These are phyloP conservation scores for Zoysia japonica DNA, from an alignment of 176 grass and related monocot genomes.

Conservation along the genomic window DNA sequence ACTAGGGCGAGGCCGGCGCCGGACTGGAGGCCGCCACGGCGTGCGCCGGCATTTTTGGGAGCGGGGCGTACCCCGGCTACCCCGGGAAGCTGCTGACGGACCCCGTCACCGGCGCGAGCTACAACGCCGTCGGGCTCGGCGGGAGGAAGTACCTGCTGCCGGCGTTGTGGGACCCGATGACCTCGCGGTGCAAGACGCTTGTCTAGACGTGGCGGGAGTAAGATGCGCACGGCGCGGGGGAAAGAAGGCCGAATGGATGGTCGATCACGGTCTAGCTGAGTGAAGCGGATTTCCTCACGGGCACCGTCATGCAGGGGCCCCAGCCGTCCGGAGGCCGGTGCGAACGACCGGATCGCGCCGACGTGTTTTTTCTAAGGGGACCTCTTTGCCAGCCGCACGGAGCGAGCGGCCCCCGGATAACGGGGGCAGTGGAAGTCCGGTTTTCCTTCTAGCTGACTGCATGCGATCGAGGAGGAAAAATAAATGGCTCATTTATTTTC, in stretches of 20 bases:
- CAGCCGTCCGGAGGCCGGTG: too few species aligned
- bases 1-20: slow-evolving; percentile 50
- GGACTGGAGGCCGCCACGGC: slow-evolving; percentile 73
- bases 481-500: slow-evolving; percentile 50
- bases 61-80: slow-evolving; percentile 73
- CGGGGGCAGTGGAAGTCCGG: too few species aligned
- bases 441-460: too few species aligned
- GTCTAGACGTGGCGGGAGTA: slow-evolving; percentile 39
- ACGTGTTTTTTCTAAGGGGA: too few species aligned
- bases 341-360: too few species aligned
- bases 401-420: too few species aligned
- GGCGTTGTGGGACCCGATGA: slow-evolving; percentile 80
- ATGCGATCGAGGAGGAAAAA: background rate
- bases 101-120: slow-evolving; percentile 63
- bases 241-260: too few species aligned
- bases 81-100: slow-evolving; percentile 66
- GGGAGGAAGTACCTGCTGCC: slow-evolving; percentile 78
- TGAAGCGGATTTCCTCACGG: too few species aligned
- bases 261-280: background rate
- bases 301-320: background rate
- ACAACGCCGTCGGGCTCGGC: slow-evolving; percentile 68
- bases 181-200: slow-evolving; percentile 61
- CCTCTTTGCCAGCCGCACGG: too few species aligned
- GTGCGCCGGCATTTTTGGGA: slow-evolving; percentile 75
- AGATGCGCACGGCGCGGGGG: background rate